Evolutionary conservation across 108 stramenopile species (phyloP), one percentile per base, ranked within the genome.

Genomic region (Fistulifera solaris): DNA sequence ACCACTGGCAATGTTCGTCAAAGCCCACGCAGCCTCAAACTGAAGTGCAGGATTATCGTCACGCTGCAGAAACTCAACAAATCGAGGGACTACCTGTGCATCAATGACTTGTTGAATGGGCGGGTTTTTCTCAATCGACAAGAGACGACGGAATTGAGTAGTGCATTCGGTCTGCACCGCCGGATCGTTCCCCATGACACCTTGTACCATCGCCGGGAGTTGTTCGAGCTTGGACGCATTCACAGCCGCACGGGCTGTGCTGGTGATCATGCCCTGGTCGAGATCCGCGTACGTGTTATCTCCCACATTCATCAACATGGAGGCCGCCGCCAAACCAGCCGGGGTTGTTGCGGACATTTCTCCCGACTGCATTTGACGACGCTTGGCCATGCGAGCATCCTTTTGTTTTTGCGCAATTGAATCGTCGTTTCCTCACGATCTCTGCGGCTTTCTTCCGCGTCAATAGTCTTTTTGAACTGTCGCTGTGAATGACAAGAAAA

Each of bases 21-120:
- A 63, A 13, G 97, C 97, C 98, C 98, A 99, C 5, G 98, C 97
- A 27, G 98, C 96, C 74, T 99, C 98, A 68, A 99, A 99, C 65
- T 98, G 98, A 52, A 98, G 85, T 5, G 87, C 91, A 40, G 95
- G 94, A 58, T 87, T 87, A 58, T 94, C 94, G 38, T 87, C 90
- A 13, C 90, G 67, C 57, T 81, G 83, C 40, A 99, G 67, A 64
- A 99, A 98, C 58, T 93, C 79, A 11, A 98, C 95, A 63, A 99
- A 95, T 49, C 93, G 83, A 19, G 95, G 95, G 38, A 99, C 95
- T 5, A 98, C 96, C 40, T 93, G 94, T 10, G 87, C 63, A 16
- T 97, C 93, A 61, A 98, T 99, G 19, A 99, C 97, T 58, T 94
- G 80, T 25, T 97, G 95, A 65, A 99, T 99, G 15, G 98, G 98